Percentiles rank a stretch among this genome's conserved stretches.
Evolutionary conservation across 2,329 filamentous ascomycete species (phyloP).

Genomic region (Cladophialophora carrionii): DNA sequence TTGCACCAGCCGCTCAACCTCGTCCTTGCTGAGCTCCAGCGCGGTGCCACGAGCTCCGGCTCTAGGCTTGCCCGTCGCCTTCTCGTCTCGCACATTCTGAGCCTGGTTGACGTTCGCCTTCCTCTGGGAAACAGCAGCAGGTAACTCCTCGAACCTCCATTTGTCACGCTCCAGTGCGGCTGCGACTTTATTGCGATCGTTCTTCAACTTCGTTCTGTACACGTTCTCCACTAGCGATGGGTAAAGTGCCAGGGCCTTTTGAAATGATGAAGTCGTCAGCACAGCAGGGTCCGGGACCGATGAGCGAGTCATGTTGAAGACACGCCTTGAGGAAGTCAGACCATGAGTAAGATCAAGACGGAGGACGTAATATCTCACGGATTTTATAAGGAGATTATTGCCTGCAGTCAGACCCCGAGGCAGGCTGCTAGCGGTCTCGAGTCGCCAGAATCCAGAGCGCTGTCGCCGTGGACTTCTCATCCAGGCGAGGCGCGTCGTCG

Average conservation of each 20-base stretch:
- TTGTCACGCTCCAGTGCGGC: conserved; percentile 44
- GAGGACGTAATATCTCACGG: background rate
- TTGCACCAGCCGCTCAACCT: conserved; percentile 46
- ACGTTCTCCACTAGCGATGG: conserved; percentile 34
- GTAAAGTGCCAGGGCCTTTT: conserved; percentile 30
- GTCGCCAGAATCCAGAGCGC: no score
- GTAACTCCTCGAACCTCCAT: conserved; percentile 47
- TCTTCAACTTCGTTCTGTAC: conserved; percentile 35
- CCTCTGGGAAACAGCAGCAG: conserved; percentile 34
- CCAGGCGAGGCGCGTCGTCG: background rate
- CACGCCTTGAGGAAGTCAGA: background rate
- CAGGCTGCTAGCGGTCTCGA: no score
- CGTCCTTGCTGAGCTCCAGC: conserved; percentile 33
- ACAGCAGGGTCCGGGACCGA: background rate
- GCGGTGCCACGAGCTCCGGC: background rate
- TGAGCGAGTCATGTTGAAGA: background rate
- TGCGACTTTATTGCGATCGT: conserved; percentile 37
- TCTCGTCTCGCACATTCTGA: background rate
- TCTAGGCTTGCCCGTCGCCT: background rate
- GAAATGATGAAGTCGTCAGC: conserved; percentile 9
- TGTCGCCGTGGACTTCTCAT: background rate
- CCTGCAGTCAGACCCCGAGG: background rate
- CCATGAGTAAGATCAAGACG: background rate
- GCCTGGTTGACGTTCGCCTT: conserved; percentile 21
- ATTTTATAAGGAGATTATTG: background rate